Base-by-base conservation (phyloP, 306 rosid species). In the Cicer pinnatifidum region DNA sequence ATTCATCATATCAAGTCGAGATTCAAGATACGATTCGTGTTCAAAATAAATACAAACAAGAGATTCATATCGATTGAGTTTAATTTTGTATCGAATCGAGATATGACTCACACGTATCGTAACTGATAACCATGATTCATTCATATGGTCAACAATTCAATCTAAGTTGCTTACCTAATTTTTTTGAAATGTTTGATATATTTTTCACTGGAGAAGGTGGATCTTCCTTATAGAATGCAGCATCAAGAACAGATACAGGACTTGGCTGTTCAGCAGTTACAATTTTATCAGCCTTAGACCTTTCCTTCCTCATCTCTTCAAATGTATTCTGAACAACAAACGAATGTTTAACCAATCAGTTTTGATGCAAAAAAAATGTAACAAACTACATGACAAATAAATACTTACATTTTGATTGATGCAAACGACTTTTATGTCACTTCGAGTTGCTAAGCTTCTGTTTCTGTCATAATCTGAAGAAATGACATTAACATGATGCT, bases 171-270 rank as follows among this genome's bases (percentile, higher is more conserved):
- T 44, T 58, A 78, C 80, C 59, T 73, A 56, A 35, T 67, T 90
- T 84, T 82, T 84, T 81, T 67, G 92, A 86, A 77, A 88, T 76
- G 75, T 70, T 76, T 72, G 90, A 85, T 77, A 63, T 88, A 87
- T 82, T 91, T 86, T 80, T 91, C 75, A 94, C 85, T 7, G 97
- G 98, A 68, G 98, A 94, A 60, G 97, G 98, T 3, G 96, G 92
- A 47, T 94, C 97, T 7, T 94, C 98, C 71, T 86, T 80, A 67
- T 85, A 94, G 78, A 91, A 91, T 79, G 92, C 75, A 54, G 91
- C 83, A 80, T 93, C 98, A 56, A 94, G 97, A 78, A 94, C 97
- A 23, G 98, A 94, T 72, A 89, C 83, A 47, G 98, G 98, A 78
- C 97, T 94, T 50, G 96, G 97, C 76, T 91, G 96, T 76, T 91